These are phyloP conservation scores for Mucor racemosus DNA, from an alignment of 371 early-diverging fungal species.

Conservation along the genomic window DNA sequence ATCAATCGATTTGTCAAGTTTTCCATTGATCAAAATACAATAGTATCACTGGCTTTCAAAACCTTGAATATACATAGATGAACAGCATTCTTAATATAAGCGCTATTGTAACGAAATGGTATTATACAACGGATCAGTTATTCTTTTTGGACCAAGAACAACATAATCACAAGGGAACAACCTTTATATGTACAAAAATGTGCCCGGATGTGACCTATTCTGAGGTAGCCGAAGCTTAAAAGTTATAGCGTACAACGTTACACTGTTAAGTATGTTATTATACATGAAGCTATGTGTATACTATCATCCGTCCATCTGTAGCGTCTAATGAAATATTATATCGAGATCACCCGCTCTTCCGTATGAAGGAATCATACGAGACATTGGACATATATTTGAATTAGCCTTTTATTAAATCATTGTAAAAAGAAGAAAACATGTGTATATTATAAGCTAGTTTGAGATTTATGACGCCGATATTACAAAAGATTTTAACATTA, in stretches of 20 bases:
- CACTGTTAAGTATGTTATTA: neutral
- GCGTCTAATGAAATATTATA: neutral
- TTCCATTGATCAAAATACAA: neutral
- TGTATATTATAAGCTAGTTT: neutral
- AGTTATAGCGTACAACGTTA: neutral
- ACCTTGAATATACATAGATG: neutral
- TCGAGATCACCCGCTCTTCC: neutral
- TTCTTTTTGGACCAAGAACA: neutral
- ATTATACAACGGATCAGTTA: neutral
- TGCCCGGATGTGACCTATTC: neutral
- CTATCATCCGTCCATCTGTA: neutral
- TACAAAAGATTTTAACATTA: neutral
- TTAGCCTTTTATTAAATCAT: neutral
- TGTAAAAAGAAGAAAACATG: neutral
- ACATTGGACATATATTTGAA: neutral
- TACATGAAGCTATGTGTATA: neutral
- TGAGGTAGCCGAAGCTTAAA: neutral
- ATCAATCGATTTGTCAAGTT: neutral
- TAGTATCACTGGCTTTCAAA: conserved; percentile 1
- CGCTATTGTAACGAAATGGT: neutral
- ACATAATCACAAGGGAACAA: neutral
- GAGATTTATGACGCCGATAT: neutral
- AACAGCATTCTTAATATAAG: neutral
- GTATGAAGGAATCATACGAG: too few species aligned
- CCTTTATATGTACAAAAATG: conserved; percentile 3